Evolutionary conservation across 352 stramenopile genomes (phyloP).

Genomic region (Stephanocyclus meneghinianus): DNA sequence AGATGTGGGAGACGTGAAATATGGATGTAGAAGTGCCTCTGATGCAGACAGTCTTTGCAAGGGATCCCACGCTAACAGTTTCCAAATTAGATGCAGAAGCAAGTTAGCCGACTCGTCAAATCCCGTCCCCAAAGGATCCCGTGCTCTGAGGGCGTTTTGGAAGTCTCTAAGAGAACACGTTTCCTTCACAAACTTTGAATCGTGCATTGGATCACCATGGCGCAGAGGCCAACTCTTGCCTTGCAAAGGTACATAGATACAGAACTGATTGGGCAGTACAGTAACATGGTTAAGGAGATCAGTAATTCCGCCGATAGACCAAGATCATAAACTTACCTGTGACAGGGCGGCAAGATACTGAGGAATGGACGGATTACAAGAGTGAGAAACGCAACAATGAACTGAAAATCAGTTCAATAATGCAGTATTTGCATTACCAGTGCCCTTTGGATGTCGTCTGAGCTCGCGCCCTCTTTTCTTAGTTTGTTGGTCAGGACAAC

Average conservation of each 20-base stretch:
- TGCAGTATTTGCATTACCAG: slow-evolving; percentile 32
- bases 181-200: slow-evolving; percentile 47
- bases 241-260: slow-evolving; percentile 74
- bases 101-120: slow-evolving; percentile 83
- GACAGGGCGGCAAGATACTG: slow-evolving; percentile 66
- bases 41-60: slow-evolving; percentile 84
- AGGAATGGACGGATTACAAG: neutral
- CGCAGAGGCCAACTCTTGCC: slow-evolving; percentile 68
- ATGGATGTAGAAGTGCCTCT: slow-evolving; percentile 76
- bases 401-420: neutral
- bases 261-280: slow-evolving; percentile 68
- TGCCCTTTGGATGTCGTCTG: slow-evolving; percentile 67
- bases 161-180: slow-evolving; percentile 78
- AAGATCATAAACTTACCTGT: slow-evolving; percentile 8
- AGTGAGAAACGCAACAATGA: neutral
- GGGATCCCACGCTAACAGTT: slow-evolving; percentile 91
- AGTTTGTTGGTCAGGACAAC: slow-evolving; percentile 89
- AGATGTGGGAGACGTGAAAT: slow-evolving; percentile 51
- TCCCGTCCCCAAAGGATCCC: slow-evolving; percentile 89
- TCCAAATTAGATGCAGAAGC: slow-evolving; percentile 90
- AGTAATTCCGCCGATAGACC: neutral
- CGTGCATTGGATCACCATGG: slow-evolving; percentile 64
- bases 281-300: neutral
- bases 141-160: slow-evolving; percentile 87
- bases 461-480: slow-evolving; percentile 61